Evolutionary conservation across 2,329 filamentous ascomycete species (phyloP).

Genomic region (Alternaria solani): DNA sequence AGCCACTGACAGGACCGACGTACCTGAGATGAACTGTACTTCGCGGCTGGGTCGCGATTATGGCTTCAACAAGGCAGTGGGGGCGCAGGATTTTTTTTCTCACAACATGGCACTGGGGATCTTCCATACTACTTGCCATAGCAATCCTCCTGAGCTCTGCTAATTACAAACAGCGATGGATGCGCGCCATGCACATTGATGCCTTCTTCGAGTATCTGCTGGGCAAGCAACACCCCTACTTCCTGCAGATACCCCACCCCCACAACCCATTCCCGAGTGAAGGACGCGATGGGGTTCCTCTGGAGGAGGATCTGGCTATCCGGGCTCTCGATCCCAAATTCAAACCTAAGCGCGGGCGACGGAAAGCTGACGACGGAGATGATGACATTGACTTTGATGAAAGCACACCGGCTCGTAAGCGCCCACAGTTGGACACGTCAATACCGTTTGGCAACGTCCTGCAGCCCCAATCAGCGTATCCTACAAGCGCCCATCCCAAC

Average conservation of each 20-base stretch:
- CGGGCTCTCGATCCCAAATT: conserved; percentile 82
- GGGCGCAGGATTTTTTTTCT: not conserved
- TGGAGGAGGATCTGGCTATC: conserved; percentile 89
- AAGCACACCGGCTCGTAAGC: conserved; percentile 59
- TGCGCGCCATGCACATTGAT: conserved; percentile 95
- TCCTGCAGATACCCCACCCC: conserved; percentile 74
- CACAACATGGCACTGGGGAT: not conserved
- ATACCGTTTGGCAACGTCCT: conserved; percentile 50
- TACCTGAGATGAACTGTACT: conserved; percentile 2
- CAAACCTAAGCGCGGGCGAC: conserved; percentile 67
- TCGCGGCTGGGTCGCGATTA: not conserved
- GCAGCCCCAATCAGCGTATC: conserved; percentile 58
- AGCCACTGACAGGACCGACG: conserved; percentile 5
- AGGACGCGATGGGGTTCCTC: conserved; percentile 79
- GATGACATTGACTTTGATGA: conserved; percentile 63
- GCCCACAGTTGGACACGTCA: conserved; percentile 67
- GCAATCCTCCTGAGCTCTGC: not conserved
- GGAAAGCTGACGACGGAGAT: conserved; percentile 66
- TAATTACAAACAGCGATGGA: conserved; percentile 73
- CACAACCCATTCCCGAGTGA: conserved; percentile 69
- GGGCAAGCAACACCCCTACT: conserved; percentile 80
- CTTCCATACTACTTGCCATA: not conserved
- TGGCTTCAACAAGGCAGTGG: conserved; percentile 4
- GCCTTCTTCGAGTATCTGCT: conserved; percentile 93
- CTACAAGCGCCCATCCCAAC: conserved; percentile 65